Percentiles rank a stretch among this genome's conserved stretches.
Evolutionary conservation across 441 rosid genomes (phyloP).

Genomic region (Populus hybrid): DNA sequence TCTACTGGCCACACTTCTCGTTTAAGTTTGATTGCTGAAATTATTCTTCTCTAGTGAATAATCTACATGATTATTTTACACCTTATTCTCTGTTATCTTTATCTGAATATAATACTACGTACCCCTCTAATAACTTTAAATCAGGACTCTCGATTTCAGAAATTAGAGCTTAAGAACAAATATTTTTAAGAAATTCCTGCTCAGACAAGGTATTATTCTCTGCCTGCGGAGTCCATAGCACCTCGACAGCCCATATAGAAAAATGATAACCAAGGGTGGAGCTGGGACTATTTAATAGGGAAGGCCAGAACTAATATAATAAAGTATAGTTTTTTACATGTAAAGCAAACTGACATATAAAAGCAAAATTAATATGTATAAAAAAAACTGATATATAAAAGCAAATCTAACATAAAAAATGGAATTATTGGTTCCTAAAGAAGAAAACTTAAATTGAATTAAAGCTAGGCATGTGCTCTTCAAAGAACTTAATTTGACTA

Average conservation of each 20-base stretch:
- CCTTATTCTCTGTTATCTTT: neutral
- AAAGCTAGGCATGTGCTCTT: no score
- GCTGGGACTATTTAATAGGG: no score
- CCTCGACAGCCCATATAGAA: neutral
- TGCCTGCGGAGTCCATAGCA: conserved; percentile 71
- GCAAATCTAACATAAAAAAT: no score
- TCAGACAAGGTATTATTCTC: conserved; percentile 63
- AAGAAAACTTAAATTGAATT: no score
- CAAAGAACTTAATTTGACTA: no score
- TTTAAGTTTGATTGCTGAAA: neutral
- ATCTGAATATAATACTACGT: neutral
- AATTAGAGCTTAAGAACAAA: neutral
- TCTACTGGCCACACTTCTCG: neutral
- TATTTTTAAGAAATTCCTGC: conserved; percentile 60
- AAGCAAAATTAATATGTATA: no score
- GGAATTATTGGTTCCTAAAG: no score
- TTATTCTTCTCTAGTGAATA: neutral
- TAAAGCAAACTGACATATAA: no score
- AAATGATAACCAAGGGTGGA: no score
- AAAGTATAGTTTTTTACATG: no score
- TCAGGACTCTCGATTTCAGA: neutral
- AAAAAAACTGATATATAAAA: no score
- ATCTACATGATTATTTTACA: neutral
- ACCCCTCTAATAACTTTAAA: neutral
- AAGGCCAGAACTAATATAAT: no score